A percentile compares a stretch with the other conserved stretches of the same genome.
Conservation (phyloP, 768 basidiomycete species). For the Leucocoprinus birnbaumii region DNA sequence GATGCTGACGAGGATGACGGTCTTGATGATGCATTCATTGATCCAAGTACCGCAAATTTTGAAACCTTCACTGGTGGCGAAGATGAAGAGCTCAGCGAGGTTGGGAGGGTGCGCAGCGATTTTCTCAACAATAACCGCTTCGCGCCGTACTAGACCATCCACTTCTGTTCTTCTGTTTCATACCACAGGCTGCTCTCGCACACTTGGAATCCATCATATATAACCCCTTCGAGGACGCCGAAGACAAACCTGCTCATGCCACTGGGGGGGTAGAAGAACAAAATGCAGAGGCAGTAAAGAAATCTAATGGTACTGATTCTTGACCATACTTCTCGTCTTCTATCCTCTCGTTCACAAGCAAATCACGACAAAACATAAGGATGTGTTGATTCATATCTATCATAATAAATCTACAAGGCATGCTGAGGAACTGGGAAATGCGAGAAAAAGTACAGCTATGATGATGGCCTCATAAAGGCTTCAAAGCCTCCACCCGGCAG, state of each 20-base stretch:
- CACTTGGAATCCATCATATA: conserved; percentile 82
- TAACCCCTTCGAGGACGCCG: conserved; percentile 34
- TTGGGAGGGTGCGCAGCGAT: conserved; percentile 93
- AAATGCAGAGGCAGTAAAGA: conserved; percentile 5
- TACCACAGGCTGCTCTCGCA: conserved; percentile 69
- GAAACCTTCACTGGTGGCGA: conserved; percentile 54
- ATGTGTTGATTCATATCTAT: background rate
- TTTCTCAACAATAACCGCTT: conserved; percentile 74
- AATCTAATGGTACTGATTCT: background rate
- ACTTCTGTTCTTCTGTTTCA: conserved; percentile 21
- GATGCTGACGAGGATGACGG: conserved; percentile 47
- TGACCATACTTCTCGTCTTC: background rate
- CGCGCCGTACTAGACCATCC: conserved; percentile 75
- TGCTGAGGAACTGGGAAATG: background rate
- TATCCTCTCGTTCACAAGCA: background rate
- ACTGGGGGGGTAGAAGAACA: background rate
- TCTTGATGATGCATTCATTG: conserved; percentile 55
- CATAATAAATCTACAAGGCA: background rate
- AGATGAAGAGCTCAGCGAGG: conserved; percentile 76
- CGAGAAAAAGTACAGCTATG: background rate
- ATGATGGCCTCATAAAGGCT: conserved; percentile 6
- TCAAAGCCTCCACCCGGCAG: conserved; percentile 9
- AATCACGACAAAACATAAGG: no score
- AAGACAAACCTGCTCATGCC: conserved; percentile 4
- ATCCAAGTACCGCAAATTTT: conserved; percentile 46